phyloP scores from a whole-genome alignment of 108 stramenopile species.

The Thalassiosira profunda region DNA sequence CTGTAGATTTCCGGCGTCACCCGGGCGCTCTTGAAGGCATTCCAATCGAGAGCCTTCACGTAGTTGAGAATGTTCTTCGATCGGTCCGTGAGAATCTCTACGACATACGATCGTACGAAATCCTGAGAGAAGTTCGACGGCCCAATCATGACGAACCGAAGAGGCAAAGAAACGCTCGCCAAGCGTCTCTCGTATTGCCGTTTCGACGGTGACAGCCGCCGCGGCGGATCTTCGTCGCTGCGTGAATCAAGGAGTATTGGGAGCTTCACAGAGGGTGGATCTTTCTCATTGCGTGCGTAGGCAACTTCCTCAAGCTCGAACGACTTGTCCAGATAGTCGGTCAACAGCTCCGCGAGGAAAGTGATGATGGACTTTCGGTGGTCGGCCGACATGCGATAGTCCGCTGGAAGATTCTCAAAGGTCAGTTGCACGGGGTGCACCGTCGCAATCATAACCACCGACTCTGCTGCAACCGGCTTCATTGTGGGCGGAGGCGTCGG shows the following conservation, averaged over 20 bases:
- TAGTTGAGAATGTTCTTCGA: constrained; percentile 1
- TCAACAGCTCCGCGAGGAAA: not conserved
- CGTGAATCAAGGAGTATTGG: too few species aligned
- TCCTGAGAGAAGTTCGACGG: constrained; percentile 7
- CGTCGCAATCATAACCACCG: not conserved
- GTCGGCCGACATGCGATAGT: not conserved
- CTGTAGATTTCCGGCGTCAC: not conserved
- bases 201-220: too few species aligned
- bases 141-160: constrained; percentile 1
- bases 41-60: constrained; percentile 8
- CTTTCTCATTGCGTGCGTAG: not conserved
- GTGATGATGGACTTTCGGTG: not conserved
- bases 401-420: constrained; percentile 15
- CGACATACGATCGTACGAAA: not conserved
- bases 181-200: too few species aligned
- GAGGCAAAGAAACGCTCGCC: not conserved
- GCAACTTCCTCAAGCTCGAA: constrained; percentile 6
- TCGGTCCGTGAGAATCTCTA: not conserved
- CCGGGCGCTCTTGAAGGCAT: not conserved
- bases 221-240: too few species aligned
- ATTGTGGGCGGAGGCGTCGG: constrained; percentile 1
- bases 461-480: not conserved
- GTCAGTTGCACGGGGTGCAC: constrained; percentile 7
- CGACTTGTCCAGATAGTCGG: not conserved
- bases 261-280: too few species aligned